Evolutionary conservation across 345 rosid species (phyloP).

Genomic region (Isatis tinctoria): DNA sequence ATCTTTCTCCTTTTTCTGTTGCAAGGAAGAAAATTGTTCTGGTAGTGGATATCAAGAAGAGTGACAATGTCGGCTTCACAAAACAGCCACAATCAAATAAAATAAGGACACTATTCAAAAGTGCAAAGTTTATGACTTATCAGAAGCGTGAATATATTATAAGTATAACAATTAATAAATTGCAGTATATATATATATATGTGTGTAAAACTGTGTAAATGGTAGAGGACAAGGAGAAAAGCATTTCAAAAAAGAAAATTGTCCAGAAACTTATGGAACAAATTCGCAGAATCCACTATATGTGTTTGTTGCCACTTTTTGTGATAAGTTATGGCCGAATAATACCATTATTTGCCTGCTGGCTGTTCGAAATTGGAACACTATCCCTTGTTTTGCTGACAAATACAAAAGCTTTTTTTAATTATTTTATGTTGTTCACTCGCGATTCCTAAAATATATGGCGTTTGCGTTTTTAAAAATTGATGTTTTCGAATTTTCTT

Average conservation of each 20-base stretch:
- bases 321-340: slow-evolving; percentile 26
- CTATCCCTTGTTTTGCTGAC: slow-evolving; percentile 26
- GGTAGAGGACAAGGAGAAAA: slow-evolving; percentile 2
- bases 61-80: slow-evolving; percentile 27
- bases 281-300: slow-evolving; percentile 25
- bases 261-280: slow-evolving; percentile 14
- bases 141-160: neutral
- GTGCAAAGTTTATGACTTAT: slow-evolving; percentile 14
- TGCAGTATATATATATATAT: neutral
- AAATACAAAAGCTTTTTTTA: slow-evolving; percentile 13
- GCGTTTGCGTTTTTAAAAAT: neutral
- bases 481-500: neutral
- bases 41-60: slow-evolving; percentile 45
- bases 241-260: neutral
- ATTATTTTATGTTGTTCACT: slow-evolving; percentile 4
- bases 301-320: slow-evolving; percentile 27
- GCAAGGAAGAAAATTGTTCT: slow-evolving; percentile 31
- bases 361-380: slow-evolving; percentile 22
- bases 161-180: neutral
- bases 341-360: slow-evolving; percentile 17
- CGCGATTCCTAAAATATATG: neutral
- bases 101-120: slow-evolving; percentile 13
- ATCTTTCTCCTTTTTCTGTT: slow-evolving; percentile 11
- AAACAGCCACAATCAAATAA: slow-evolving; percentile 23
- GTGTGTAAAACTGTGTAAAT: neutral